Base-by-base conservation (phyloP, 2,329 filamentous ascomycete genomes). In the Ramichloridium luteum region DNA sequence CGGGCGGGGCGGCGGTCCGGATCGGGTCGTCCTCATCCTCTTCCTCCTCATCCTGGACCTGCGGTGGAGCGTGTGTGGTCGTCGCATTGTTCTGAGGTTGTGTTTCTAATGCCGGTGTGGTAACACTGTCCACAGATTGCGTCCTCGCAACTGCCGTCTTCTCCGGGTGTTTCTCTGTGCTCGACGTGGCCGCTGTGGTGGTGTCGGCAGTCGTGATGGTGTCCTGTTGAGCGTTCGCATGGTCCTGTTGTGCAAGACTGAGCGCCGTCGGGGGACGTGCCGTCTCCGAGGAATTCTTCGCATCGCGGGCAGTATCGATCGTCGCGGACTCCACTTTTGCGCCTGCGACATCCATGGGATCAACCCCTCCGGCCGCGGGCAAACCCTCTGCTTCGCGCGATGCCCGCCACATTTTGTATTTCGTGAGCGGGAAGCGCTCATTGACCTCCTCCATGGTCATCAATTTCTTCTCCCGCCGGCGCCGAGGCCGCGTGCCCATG, bases 361-460 rank as follows among this genome's bases (percentile, higher is more conserved):
- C 70, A 34, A 96, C 82, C 22, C 88, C 90, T 32, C 88, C 90
- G 33, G 74, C 72, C 6, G 84, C 80, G 3, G 88, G 77, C 28
- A 96, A 63, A 5, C 88, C 90, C 55, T 92, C 74, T 36, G 78
- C 74, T 35, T 85, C 85, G 37, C 88, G 77, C 34, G 74, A 74
- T 5, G 81, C 77, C 37, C 90, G 80, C 88, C 90, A 98, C 31
- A 71, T 74, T 64, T 98, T 96, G 70, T 98, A 98, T 59, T 96
- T 96, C 47, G 76, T 77, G 61, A 94, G 74, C 0, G 90, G 88
- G 49, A 98, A 98, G 47, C 92, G 83, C 46, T 92, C 85, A 54
- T 98, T 96, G 41, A 98, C 90, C 60, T 98, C 90, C 40, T 98
- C 90, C 77, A 96, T 94, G 2, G 81, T 82, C 90, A 98, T 96